Evolutionary conservation across 192 early-diverging fungal species (phyloP).

Genomic region (Dissophora globulifera): DNA sequence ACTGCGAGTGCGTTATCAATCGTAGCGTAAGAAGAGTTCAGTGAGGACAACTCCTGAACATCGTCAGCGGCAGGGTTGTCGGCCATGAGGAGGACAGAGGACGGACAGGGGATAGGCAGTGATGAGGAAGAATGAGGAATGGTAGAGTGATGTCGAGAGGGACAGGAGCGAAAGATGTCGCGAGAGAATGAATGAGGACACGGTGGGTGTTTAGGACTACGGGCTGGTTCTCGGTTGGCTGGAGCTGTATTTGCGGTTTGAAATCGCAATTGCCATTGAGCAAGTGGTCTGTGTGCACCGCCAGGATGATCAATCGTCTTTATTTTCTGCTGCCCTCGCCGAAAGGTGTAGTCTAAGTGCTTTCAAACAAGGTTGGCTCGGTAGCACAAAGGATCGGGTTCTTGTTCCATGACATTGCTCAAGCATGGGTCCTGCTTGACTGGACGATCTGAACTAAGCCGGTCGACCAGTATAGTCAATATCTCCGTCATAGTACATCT

Average conservation of each 20-base stretch:
- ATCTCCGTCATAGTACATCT: no score
- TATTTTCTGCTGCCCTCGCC: no score
- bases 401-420: no score
- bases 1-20: neutral
- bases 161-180: neutral
- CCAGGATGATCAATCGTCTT: neutral
- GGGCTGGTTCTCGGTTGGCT: slow-evolving; percentile 14
- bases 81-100: neutral
- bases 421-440: no score
- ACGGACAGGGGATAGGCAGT: neutral
- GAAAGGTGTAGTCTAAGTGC: no score
- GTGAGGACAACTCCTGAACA: neutral
- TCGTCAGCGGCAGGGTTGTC: neutral
- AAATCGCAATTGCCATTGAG: slow-evolving; percentile 9
- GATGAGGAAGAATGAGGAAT: neutral
- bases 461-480: no score
- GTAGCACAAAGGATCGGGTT: no score
- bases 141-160: neutral
- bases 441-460: no score
- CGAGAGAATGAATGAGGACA: neutral
- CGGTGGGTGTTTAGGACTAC: neutral
- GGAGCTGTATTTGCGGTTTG: slow-evolving; percentile 6
- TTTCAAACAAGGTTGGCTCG: no score
- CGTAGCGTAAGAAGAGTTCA: neutral
- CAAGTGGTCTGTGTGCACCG: neutral